Evolutionary conservation across 1,139 yeast species (phyloP).

Genomic region (Zhuliangozyma blackwelliae): DNA sequence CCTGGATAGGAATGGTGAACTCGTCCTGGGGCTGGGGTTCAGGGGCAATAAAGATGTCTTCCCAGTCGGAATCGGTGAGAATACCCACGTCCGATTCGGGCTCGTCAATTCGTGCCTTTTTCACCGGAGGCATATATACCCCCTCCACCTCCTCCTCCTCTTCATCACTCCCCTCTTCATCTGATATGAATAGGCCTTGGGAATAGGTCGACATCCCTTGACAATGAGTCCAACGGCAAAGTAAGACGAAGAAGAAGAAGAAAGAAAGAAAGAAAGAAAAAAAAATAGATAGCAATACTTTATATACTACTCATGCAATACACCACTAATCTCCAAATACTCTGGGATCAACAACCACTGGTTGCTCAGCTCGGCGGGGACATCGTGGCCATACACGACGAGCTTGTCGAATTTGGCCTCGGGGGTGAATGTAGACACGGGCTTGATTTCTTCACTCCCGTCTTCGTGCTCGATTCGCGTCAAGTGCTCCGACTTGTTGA

Average conservation of each 20-base stretch:
- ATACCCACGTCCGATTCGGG: conserved; percentile 7
- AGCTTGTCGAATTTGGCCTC: conserved; percentile 29
- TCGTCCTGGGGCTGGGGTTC: conserved; percentile 3
- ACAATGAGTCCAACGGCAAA: not conserved
- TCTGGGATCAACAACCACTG: conserved; percentile 34
- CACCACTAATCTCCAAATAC: conserved; percentile 28
- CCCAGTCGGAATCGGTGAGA: conserved; percentile 17
- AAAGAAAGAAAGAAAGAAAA: not conserved
- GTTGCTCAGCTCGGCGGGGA: conserved; percentile 24
- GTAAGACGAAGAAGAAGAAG: not conserved
- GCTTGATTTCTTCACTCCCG: conserved; percentile 16
- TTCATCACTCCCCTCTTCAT: too few relatives aligned
- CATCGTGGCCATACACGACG: conserved; percentile 38
- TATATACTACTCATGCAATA: conserved; percentile 27
- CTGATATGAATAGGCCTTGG: too few relatives aligned
- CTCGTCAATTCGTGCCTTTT: not conserved
- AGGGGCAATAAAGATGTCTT: conserved; percentile 13
- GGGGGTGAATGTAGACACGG: conserved; percentile 26
- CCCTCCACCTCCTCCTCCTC: too few relatives aligned
- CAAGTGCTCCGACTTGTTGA: conserved; percentile 29
- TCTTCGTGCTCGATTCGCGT: conserved; percentile 14
- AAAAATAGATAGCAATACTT: not conserved
- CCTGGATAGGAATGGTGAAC: conserved; percentile 9
- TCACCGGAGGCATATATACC: too few relatives aligned
- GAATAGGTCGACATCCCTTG: too few relatives aligned